Percentiles rank a stretch among this genome's conserved stretches.
Conservation (phyloP, 257 asterid species). For the Phtheirospermum japonicum region DNA sequence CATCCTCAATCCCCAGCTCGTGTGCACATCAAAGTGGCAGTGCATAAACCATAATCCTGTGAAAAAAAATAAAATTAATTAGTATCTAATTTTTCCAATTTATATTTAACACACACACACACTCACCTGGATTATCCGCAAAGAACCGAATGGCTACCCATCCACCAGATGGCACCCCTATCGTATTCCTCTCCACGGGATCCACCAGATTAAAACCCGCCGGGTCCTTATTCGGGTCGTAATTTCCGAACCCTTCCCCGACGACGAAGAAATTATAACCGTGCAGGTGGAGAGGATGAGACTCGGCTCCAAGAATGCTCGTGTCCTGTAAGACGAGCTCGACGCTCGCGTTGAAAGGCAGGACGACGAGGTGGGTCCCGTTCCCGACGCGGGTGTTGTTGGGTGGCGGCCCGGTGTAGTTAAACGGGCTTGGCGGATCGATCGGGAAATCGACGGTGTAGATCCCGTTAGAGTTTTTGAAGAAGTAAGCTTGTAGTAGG, state of each 20-base stretch:
- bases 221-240: constrained; percentile 49
- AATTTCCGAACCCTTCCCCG: constrained; percentile 65
- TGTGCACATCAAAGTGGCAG: constrained; percentile 66
- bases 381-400: constrained; percentile 54
- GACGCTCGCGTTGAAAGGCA: constrained; percentile 57
- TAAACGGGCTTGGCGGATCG: constrained; percentile 46
- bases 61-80: too few relatives aligned
- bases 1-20: constrained; percentile 74
- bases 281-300: constrained; percentile 72
- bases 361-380: constrained; percentile 43
- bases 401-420: constrained; percentile 66
- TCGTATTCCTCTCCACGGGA: constrained; percentile 66
- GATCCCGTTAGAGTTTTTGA: constrained; percentile 40
- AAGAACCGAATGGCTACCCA: constrained; percentile 68
- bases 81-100: too few relatives aligned
- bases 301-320: constrained; percentile 71
- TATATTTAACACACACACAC: too few relatives aligned
- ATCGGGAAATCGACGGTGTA: constrained; percentile 57
- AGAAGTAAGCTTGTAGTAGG: constrained; percentile 49
- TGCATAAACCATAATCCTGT: constrained; percentile 78
- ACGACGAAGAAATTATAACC: constrained; percentile 68
- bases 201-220: constrained; percentile 54
- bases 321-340: constrained; percentile 66
- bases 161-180: constrained; percentile 70
- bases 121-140: constrained; percentile 68